Base-by-base conservation (phyloP, 768 basidiomycete genomes). In the Nidularia sp. region DNA sequence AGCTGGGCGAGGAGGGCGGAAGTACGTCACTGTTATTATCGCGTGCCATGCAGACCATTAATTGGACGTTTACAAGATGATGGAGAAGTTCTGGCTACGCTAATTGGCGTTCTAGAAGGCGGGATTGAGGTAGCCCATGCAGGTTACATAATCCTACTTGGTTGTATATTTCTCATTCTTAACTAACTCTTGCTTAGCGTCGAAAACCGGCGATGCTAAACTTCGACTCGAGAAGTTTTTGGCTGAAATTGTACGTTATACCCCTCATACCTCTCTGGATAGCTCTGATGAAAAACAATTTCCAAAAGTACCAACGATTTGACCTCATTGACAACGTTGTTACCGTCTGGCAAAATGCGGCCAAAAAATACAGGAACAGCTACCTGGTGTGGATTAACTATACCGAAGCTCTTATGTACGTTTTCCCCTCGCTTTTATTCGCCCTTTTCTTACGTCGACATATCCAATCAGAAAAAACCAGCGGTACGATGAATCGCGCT, bases 181-280 rank as follows among this genome's bases (percentile, higher is more conserved):
- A 25, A 42, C 32, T 50, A 15, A 5, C 48, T 48, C 39, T 18
- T 18, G 22, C 49, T 43, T 31, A 90, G 87, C 79, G 32, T 80
- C 81, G 0, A 77, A 79, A 54, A 64, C 71, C 2, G 92, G 93
- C 2, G 96, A 98, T 66, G 73, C 85, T 2, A 80, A 83, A 43
- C 71, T 91, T 47, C 81, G 88, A 45, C 69, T 98, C 32, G 95
- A 99, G 65, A 93, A 88, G 59, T 92, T 85, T 63, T 73, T 95
- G 13, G 78, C 86, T 39, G 78, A 81, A 45, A 71, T 90, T 47
- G 95, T 96, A 62, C 56, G 89, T 76, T 5, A 10, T 45, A 33
- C 34, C 31, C 29, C 18, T 29, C 31, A 7, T 39, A 2, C n/a
- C 31, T 34, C 22, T 10, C 29, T 47, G 12, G n/a, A 32, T 8